Base-by-base conservation (phyloP, 371 early-diverging fungal genomes). In the Mortierella sp. region DNA sequence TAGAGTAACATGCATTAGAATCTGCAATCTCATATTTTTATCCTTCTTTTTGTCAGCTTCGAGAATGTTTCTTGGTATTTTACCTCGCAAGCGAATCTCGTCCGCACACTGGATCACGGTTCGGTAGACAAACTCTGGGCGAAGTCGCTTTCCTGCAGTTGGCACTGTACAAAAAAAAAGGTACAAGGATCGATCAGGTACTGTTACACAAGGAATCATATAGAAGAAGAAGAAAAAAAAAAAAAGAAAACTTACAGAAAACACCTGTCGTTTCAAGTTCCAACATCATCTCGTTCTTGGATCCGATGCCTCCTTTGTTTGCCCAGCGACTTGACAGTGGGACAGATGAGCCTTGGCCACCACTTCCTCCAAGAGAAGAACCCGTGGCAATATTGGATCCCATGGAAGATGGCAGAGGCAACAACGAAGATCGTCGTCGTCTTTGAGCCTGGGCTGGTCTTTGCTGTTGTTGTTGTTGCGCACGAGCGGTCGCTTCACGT, bases 231-330 rank as follows among this genome's bases (percentile, higher is more conserved):
- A 12, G 3, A 43, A 26, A 19, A 26, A 2, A 57, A 14, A 18
- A 23, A 53, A 15, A 60, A 37, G 23, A 11, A 7, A n/a, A 60
- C 70, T 62, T 79, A 79, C 79, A 72, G 63, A 79, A 79, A 25
- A 79, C 64, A 16, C 79, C 79, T 4, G 73, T 30, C 1, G 79
- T 72, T 21, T 79, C 79, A n/a, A 79, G 66, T 9, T 70, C 79
- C 6, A 72, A 47, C 79, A 77, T 68, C 79, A 79, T 79, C 48
- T 79, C 79, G 19, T 62, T 69, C 55, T 66, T 66, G 21, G 19
- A 30, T 7, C 79, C 73, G 26, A 79, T 69, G 4, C 73, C 70
- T 12, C 73, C 68, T 21, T 66, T 50, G n/a, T 43, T 72, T 2
- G 66, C 69, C 73, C 79, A 72, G 15, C 73, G 64, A 23, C 37